Percentiles rank a stretch among this genome's conserved stretches.
phyloP scores from a whole-genome alignment of 2,329 filamentous ascomycete genomes.

The Ceratocystis albifundus region DNA sequence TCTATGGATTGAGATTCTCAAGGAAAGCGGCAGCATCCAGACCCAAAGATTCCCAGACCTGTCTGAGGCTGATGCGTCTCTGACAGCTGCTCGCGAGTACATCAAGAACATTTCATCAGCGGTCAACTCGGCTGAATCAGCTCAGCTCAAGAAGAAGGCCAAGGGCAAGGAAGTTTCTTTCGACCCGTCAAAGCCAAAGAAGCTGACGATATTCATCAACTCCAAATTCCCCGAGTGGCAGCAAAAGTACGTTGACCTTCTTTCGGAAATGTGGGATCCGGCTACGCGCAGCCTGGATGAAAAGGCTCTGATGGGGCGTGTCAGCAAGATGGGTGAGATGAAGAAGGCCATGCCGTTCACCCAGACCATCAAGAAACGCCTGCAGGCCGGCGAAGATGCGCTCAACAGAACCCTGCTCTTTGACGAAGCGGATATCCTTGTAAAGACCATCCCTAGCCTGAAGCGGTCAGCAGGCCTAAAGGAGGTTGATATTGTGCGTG shows the following conservation, averaged over 20 bases:
- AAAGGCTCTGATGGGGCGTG: constrained; percentile 65
- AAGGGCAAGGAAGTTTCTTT: constrained; percentile 82
- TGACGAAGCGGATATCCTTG: constrained; percentile 65
- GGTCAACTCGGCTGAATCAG: constrained; percentile 75
- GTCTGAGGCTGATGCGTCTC: constrained; percentile 49
- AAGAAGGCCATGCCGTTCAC: constrained; percentile 99
- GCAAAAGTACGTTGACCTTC: constrained; percentile 72
- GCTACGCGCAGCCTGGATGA: constrained; percentile 56
- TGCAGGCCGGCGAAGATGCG: constrained; percentile 63
- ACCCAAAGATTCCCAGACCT: constrained; percentile 63
- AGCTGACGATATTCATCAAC: constrained; percentile 74
- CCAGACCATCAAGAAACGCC: constrained; percentile 70
- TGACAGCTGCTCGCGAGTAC: constrained; percentile 74
- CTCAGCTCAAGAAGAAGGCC: constrained; percentile 74
- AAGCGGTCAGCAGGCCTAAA: constrained; percentile 62
- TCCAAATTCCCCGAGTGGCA: constrained; percentile 82
- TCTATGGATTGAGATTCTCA: constrained; percentile 83
- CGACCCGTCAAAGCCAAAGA: constrained; percentile 85
- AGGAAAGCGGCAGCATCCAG: constrained; percentile 66
- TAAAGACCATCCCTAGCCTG: constrained; percentile 67
- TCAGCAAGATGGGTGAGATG: constrained; percentile 76
- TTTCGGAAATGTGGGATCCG: constrained; percentile 58
- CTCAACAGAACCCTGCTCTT: constrained; percentile 79
- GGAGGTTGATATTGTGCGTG: constrained; percentile 58
- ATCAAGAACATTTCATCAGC: constrained; percentile 63